These are phyloP conservation scores for Didymella keratinophila DNA, from an alignment of 2,329 filamentous ascomycete species.

Conservation along the genomic window DNA sequence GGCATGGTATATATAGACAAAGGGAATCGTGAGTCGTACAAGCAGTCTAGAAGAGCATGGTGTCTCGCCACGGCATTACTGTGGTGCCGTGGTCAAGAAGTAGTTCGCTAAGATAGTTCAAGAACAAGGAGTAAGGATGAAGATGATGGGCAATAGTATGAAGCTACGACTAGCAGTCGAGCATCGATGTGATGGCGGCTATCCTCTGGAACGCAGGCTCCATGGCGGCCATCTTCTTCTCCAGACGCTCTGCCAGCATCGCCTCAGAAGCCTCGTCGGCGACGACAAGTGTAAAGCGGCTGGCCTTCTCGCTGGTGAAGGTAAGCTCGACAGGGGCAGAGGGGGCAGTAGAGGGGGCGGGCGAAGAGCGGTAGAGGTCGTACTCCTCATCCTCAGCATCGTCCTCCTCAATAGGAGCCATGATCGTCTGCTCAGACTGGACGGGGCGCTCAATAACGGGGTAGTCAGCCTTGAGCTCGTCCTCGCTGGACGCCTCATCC, in stretches of 20 bases:
- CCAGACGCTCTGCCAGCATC: conserved; percentile 43
- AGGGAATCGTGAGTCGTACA: conserved; percentile 45
- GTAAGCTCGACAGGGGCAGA: conserved; percentile 42
- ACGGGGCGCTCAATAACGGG: conserved; percentile 57
- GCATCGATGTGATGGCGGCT: conserved; percentile 46
- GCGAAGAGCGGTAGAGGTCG: conserved; percentile 64
- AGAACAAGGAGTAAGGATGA: conserved; percentile 14
- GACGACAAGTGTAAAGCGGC: conserved; percentile 71
- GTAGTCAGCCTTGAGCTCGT: conserved; percentile 59
- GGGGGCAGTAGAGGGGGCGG: conserved; percentile 37
- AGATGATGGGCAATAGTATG: not conserved
- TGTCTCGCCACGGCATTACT: not conserved
- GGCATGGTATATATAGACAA: conserved; percentile 34
- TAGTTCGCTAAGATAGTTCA: conserved; percentile 9
- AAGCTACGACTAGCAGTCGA: conserved; percentile 32
- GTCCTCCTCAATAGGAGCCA: conserved; percentile 31
- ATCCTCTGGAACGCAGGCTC: conserved; percentile 46
- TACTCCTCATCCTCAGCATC: conserved; percentile 68
- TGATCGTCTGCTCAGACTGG: conserved; percentile 29
- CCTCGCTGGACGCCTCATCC: conserved; percentile 54
- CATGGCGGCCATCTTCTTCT: conserved; percentile 47
- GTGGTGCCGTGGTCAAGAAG: not conserved
- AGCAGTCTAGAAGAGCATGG: conserved; percentile 33
- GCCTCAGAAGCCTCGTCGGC: conserved; percentile 56
- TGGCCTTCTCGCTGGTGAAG: conserved; percentile 69